Evolutionary conservation across 257 asterid genomes (phyloP), one percentile per base, ranked within the genome.

Genomic region (Solanum commersonii): DNA sequence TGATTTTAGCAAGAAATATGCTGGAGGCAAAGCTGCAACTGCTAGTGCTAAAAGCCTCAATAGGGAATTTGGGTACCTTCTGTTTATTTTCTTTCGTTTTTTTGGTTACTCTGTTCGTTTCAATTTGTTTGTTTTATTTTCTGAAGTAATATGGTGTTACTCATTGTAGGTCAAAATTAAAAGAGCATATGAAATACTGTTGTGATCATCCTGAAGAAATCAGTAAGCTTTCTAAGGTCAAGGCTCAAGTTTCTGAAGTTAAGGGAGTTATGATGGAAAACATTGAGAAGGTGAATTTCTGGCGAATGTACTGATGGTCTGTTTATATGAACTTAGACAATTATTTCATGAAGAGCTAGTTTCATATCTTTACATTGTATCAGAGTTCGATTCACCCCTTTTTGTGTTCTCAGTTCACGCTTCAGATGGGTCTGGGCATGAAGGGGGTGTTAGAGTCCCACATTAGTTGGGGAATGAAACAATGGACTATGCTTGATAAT

Each of bases 261-360:
- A 93, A 93, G 87, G 94, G 93, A 49, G 95, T 93, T 71, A 93
- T 93, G 95, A 89, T 92, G 94, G 94, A 92, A 84, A 93, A 93
- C 85, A 92, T 93, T 86, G 95, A 93, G 87, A 93, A 93, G 95
- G 95, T 93, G 72, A 71, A 18, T 14, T 5, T 22, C 13, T 2
- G 10, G n/a, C 10, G 63, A 52, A 52, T 52, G n/a, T 52, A 52
- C 0, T 16, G 3, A 27, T 7, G n/a, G 2, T 14, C 38, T 29
- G 1, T 31, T 15, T 52, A 52, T 70, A 70, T 29, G 11, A 6
- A 12, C 37, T 68, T 14, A 7, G 3, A 31, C 0, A 25, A 65
- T 10, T 25, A 25, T 65, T 10, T 12, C 0, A 0, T 25, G 0
- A 25, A 65, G 18, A 65, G 0, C 8, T 25, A 25, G 15, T 2